These are phyloP conservation scores for Penstemon eatonii DNA, from an alignment of 257 asterid genomes.

Conservation along the genomic window DNA sequence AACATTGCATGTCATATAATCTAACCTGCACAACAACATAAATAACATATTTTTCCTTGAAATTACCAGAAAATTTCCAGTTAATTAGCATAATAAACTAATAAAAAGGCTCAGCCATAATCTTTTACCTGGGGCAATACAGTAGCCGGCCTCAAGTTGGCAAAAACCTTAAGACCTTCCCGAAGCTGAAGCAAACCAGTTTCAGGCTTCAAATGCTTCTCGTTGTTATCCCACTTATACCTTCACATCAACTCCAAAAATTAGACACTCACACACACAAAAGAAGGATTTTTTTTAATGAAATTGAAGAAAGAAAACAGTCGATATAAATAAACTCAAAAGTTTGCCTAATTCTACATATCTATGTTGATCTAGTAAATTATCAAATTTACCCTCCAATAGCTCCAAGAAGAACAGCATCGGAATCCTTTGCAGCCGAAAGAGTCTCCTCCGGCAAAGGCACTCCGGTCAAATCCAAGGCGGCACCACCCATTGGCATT, in stretches of 20 bases:
- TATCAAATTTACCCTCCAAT: constrained; percentile 77
- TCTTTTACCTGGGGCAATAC: constrained; percentile 82
- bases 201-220: constrained; percentile 95
- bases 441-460: constrained; percentile 96
- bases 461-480: constrained; percentile 89
- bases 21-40: not conserved
- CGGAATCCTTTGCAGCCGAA: constrained; percentile 68
- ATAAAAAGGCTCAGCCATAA: constrained; percentile 11
- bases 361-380: not conserved
- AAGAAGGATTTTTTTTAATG: not conserved
- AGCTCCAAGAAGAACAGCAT: constrained; percentile 97
- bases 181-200: constrained; percentile 97
- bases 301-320: not conserved
- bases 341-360: not conserved
- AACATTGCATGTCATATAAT: not conserved
- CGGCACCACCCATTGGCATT: constrained; percentile 95
- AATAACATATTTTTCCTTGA: not conserved
- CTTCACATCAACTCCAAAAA: constrained; percentile 38
- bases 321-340: not conserved
- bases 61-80: constrained; percentile 14
- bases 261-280: not conserved
- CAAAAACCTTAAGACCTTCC: constrained; percentile 88
- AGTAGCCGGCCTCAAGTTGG: constrained; percentile 94
- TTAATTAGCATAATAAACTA: constrained; percentile 14
- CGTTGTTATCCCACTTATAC: constrained; percentile 96